phyloP scores from a whole-genome alignment of 139 green algal genomes.

The Chlorella ohadii region DNA sequence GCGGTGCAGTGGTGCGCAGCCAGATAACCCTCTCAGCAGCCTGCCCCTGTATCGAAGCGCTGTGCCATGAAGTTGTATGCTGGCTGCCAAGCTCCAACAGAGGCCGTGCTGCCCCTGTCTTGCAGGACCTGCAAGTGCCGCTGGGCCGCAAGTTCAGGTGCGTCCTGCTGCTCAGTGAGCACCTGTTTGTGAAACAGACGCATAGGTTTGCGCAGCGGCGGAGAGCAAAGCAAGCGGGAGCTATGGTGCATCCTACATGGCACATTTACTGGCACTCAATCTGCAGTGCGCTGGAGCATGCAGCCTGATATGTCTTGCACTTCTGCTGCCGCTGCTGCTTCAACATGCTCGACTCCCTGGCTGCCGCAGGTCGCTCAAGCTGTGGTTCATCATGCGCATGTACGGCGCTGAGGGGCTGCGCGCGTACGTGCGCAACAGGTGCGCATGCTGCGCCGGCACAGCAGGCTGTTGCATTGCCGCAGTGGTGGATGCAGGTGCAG shows the following conservation, averaged over 20 bases:
- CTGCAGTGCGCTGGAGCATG: background rate
- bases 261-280: too few species aligned
- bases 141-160: slow-evolving; percentile 76
- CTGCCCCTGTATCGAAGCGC: too few species aligned
- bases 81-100: too few species aligned
- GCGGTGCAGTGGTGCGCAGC: too few species aligned
- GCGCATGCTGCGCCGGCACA: background rate
- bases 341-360: background rate
- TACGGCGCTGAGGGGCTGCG: slow-evolving; percentile 75
- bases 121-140: slow-evolving; percentile 74
- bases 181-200: too few species aligned
- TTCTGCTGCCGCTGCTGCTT: background rate
- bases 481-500: background rate
- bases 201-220: too few species aligned
- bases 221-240: too few species aligned
- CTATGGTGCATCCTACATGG: too few species aligned
- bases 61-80: too few species aligned
- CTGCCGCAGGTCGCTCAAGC: slow-evolving; percentile 80
- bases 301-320: too few species aligned
- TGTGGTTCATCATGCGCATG: slow-evolving; percentile 89
- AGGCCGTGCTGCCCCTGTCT: slow-evolving; percentile 2
- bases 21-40: too few species aligned
- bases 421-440: slow-evolving; percentile 63
- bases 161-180: too few species aligned
- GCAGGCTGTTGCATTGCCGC: slow-evolving; percentile 30